Evolutionary conservation across 345 rosid species (phyloP).

Genomic region (Camelina sativa): DNA sequence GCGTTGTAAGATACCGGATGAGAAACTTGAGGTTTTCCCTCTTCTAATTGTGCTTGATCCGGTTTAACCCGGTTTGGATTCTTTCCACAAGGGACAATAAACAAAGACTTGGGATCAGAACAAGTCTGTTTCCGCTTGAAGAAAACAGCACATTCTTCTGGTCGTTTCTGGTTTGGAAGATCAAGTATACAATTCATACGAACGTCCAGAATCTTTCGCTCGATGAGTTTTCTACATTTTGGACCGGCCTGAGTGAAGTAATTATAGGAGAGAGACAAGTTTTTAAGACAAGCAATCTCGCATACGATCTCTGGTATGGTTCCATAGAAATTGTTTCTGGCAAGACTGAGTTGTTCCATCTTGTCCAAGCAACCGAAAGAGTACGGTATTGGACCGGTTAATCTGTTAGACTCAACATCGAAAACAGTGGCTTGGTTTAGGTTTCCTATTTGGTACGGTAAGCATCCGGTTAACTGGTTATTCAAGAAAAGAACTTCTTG

Average conservation of each 20-base stretch:
- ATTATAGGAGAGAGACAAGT: constrained; percentile 64
- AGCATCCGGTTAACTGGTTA: constrained; percentile 74
- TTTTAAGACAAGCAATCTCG: constrained; percentile 52
- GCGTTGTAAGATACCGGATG: constrained; percentile 31
- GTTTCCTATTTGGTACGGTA: constrained; percentile 74
- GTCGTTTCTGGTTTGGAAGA: constrained; percentile 69
- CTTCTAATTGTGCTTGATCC: constrained; percentile 22
- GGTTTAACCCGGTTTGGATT: constrained; percentile 23
- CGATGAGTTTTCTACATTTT: constrained; percentile 56
- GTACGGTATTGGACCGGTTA: constrained; percentile 72
- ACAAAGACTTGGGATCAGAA: constrained; percentile 49
- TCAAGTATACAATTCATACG: constrained; percentile 74
- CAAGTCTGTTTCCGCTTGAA: constrained; percentile 57
- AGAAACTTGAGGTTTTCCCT: constrained; percentile 3
- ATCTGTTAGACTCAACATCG: constrained; percentile 57
- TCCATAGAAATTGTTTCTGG: constrained; percentile 62
- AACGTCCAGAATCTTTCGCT: constrained; percentile 57
- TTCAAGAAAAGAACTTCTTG: constrained; percentile 72
- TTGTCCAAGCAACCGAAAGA: constrained; percentile 65
- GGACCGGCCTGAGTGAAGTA: constrained; percentile 74
- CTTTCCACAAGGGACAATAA: constrained; percentile 55
- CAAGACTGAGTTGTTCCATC: constrained; percentile 72
- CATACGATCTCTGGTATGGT: constrained; percentile 74
- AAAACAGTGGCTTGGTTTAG: constrained; percentile 59
- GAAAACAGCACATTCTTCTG: constrained; percentile 58